These are phyloP conservation scores for Talaromyces sp. DNA, from an alignment of 2,329 filamentous ascomycete species.

Conservation along the genomic window DNA sequence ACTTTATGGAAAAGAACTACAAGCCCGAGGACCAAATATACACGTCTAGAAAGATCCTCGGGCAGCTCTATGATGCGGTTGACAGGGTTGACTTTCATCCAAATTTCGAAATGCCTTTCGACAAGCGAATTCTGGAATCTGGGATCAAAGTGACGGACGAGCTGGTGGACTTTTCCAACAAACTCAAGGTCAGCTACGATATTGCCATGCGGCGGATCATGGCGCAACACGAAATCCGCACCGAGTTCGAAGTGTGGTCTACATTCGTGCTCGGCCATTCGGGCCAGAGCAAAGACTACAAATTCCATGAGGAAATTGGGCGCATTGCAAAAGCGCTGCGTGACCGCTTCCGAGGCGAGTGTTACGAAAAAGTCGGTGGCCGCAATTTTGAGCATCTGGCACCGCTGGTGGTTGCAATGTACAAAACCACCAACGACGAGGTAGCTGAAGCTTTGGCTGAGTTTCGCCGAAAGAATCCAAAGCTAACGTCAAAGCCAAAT, in stretches of 20 bases:
- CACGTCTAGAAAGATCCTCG: slow-evolving; percentile 64
- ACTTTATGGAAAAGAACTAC: slow-evolving; percentile 74
- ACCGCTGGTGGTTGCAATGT: slow-evolving; percentile 80
- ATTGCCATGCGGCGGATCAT: slow-evolving; percentile 69
- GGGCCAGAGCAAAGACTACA: slow-evolving; percentile 69
- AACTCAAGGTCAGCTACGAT: slow-evolving; percentile 75
- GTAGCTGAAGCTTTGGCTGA: slow-evolving; percentile 55
- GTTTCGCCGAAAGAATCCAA: slow-evolving; percentile 25
- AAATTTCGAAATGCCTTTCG: slow-evolving; percentile 67
- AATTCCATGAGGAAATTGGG: slow-evolving; percentile 77
- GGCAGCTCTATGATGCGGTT: slow-evolving; percentile 75
- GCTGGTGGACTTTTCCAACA: slow-evolving; percentile 53
- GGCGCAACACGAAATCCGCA: slow-evolving; percentile 74
- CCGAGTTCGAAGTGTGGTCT: slow-evolving; percentile 89
- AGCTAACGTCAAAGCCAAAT: slow-evolving; percentile 12
- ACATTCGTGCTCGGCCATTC: slow-evolving; percentile 76
- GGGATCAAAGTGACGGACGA: slow-evolving; percentile 53
- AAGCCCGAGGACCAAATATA: slow-evolving; percentile 50
- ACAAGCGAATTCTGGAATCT: slow-evolving; percentile 61
- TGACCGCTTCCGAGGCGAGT: slow-evolving; percentile 61
- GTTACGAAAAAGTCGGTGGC: slow-evolving; percentile 59
- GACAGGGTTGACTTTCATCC: slow-evolving; percentile 64
- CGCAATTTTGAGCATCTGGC: slow-evolving; percentile 55
- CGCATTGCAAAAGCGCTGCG: slow-evolving; percentile 61
- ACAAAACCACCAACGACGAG: slow-evolving; percentile 71